Percentiles rank a stretch among this genome's conserved stretches.
These are phyloP conservation scores for Fusarium nurragi DNA, from an alignment of 2,329 filamentous ascomycete genomes.

Conservation along the genomic window DNA sequence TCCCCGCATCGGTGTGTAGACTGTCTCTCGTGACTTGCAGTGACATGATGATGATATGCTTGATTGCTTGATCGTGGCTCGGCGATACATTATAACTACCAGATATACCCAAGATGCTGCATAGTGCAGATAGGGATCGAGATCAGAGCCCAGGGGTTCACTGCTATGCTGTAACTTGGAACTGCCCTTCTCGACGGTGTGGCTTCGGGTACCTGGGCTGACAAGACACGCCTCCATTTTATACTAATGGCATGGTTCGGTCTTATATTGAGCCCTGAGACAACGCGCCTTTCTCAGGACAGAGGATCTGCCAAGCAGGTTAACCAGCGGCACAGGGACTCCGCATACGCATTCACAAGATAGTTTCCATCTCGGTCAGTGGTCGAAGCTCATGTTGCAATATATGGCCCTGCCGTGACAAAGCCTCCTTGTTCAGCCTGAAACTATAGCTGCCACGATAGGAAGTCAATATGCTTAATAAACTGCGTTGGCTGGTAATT, in stretches of 20 bases:
- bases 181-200: neutral
- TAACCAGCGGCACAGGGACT: constrained; percentile 1
- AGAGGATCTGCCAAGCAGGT: neutral
- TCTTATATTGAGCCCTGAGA: constrained; percentile 11
- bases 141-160: neutral
- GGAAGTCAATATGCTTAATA: neutral
- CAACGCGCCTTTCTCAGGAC: neutral
- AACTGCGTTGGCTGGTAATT: neutral
- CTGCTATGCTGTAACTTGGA: neutral
- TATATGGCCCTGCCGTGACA: neutral
- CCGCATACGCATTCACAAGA: neutral
- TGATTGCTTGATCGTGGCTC: neutral
- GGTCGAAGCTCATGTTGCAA: neutral
- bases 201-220: constrained; percentile 30
- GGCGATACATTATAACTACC: neutral
- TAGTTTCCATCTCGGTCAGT: neutral
- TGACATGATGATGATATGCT: constrained; percentile 20
- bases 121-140: neutral
- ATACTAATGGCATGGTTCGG: constrained; percentile 14
- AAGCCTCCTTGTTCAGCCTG: neutral
- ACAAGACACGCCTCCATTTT: constrained; percentile 3
- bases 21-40: constrained; percentile 28
- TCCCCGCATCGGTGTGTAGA: constrained; percentile 29
- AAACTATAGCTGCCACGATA: neutral
- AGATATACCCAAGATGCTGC: neutral